Base-by-base conservation (phyloP, 1,139 yeast species). In the Kodamaea plutei region DNA sequence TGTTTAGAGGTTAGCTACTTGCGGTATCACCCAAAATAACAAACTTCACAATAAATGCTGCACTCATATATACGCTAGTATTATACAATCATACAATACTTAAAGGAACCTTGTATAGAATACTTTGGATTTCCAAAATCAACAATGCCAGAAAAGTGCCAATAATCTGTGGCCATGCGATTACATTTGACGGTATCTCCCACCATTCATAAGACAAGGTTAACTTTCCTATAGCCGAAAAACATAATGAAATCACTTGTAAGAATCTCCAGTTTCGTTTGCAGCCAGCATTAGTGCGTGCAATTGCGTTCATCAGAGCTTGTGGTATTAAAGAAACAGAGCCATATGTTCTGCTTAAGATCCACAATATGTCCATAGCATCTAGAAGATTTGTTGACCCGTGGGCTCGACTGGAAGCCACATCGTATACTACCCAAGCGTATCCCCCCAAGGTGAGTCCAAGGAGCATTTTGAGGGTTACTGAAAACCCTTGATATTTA, bases 351-450 rank as follows among this genome's bases (percentile, higher is more conserved):
- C 49, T 49, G n/a, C 47, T 38, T 0, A 47, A 23, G 2, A 55
- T 28, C 67, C 67, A 62, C 1, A 56, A 6, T 20, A 34, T 48
- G 23, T 60, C 66, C 3, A 54, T 39, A 6, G 51, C 12, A 36
- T 64, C 70, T 8, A 64, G 39, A 6, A 37, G 23, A 15, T 33
- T 33, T 26, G 14, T 23, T 3, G 33, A 26, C 9, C 36, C 36
- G 2, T 25, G 23, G 2, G n/a, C n/a, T n/a, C n/a, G n/a, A n/a
- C n/a, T n/a, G n/a, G n/a, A n/a, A n/a, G n/a, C n/a, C n/a, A n/a
- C n/a, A n/a, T n/a, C n/a, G n/a, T n/a, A n/a, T n/a, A n/a, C n/a
- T n/a, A n/a, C n/a, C n/a, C n/a, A 16, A 26, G 20, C n/a, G 39
- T 36, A n/a, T 28, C 11, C n/a, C 5, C 15, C 23, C 4, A 9